Percentiles rank a stretch among this genome's conserved stretches.
Evolutionary conservation across 2,329 filamentous ascomycete species (phyloP).

Genomic region (Scorias spongiosa): DNA sequence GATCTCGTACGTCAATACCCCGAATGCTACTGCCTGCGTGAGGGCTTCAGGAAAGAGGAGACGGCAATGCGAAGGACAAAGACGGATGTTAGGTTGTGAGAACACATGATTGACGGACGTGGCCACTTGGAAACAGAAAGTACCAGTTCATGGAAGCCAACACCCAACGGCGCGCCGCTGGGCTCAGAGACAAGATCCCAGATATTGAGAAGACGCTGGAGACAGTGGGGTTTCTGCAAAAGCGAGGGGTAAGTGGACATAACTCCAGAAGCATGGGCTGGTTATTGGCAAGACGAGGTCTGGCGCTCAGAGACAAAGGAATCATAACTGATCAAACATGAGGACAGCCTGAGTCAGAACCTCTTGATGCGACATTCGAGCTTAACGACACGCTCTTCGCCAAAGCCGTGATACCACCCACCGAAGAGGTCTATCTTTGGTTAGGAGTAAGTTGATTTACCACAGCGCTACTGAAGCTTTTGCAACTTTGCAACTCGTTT

Average conservation of each 20-base stretch:
- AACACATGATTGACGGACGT: neutral
- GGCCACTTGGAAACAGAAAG: conserved; percentile 46
- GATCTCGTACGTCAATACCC: conserved; percentile 54
- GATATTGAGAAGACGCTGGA: conserved; percentile 95
- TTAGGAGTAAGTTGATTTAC: conserved; percentile 50
- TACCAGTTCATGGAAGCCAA: conserved; percentile 99
- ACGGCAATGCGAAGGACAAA: neutral
- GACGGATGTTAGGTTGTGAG: neutral
- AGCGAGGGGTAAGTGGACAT: conserved; percentile 43
- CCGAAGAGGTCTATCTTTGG: conserved; percentile 92
- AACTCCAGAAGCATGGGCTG: neutral
- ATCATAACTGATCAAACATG: neutral
- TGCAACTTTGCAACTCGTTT: no score
- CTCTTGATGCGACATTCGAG: conserved; percentile 86
- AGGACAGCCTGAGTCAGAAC: conserved; percentile 32
- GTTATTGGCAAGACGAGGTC: neutral
- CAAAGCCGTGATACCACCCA: conserved; percentile 66
- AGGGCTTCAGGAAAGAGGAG: neutral
- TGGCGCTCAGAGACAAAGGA: no score
- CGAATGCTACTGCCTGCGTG: neutral
- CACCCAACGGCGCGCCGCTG: conserved; percentile 64
- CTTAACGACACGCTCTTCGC: conserved; percentile 92
- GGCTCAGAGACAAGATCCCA: conserved; percentile 85
- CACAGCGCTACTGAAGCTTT: neutral
- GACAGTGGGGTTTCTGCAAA: conserved; percentile 71